Evolutionary conservation across 441 rosid species (phyloP), one percentile per base, ranked within the genome.

Genomic region (Brassica hybrid): DNA sequence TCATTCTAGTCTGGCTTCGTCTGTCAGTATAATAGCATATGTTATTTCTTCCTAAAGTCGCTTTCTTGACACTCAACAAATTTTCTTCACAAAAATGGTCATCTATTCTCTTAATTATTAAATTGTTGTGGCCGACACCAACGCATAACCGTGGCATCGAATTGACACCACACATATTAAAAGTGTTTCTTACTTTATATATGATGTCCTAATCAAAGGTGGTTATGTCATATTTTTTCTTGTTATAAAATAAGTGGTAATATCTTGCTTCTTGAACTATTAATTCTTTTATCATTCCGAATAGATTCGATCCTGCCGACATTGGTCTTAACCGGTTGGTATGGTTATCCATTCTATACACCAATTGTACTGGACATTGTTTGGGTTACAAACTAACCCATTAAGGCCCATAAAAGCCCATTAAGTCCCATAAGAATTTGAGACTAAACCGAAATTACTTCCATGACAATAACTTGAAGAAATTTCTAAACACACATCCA

Each of bases 91-190:
- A n/a, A 23, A 52, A 43, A 79, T 57, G 62, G 8, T n/a, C 71
- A 60, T 38, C 36, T 68, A 50, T 14, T 78, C 19, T 3, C 16
- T 45, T 65, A 30, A 7, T 59, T 21, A 11, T 19, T 50, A 73
- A 19, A 74, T 18, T 69, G 19, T 3, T n/a, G 5, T 73, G 82
- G 75, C 82, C 82, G 82, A 79, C 82, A 74, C 67, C 78, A 79
- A 64, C 67, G 71, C 78, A 74, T 74, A 79, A 63, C 62, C 72
- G 72, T 74, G 71, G 82, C 82, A 74, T 18, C 54, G 45, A 63
- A 79, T 4, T 69, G 75, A 74, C 67, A 69, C 62, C 71, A 62
- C 75, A 63, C 2, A 74, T 54, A 14, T 18, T 14, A 38, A 7
- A 18, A 68, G n/a, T 36, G 30, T n/a, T 73, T 27, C 23, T 54